Conservation (phyloP, 805 yeast genomes). For the Suhomyces pyralidae region DNA sequence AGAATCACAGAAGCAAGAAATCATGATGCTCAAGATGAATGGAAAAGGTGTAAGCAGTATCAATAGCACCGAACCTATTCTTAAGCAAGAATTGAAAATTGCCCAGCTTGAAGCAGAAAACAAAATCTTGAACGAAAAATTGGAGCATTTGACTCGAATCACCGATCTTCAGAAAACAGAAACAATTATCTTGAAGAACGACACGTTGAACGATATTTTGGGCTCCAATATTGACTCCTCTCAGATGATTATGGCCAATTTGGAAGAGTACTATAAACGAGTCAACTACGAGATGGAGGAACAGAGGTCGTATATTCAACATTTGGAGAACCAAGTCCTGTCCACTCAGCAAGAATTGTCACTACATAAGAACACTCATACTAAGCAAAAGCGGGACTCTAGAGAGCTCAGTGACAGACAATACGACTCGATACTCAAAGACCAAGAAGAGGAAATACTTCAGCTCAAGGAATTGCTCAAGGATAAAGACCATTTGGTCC, state of each 20-base stretch:
- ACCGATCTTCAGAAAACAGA: constrained; percentile 59
- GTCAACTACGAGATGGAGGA: constrained; percentile 56
- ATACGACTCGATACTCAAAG: constrained; percentile 42
- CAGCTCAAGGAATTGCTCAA: constrained; percentile 60
- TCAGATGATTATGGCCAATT: constrained; percentile 43
- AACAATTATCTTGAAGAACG: constrained; percentile 55
- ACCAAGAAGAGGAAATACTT: constrained; percentile 61
- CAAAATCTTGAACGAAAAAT: constrained; percentile 57
- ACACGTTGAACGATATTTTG: constrained; percentile 57
- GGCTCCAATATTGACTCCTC: constrained; percentile 40
- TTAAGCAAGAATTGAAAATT: constrained; percentile 4
- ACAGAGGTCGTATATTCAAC: constrained; percentile 55
- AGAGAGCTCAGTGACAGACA: constrained; percentile 12
- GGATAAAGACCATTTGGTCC: constrained; percentile 77
- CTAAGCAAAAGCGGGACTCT: constrained; percentile 3
- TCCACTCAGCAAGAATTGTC: constrained; percentile 19
- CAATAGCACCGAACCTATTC: neutral
- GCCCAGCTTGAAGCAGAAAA: constrained; percentile 56
- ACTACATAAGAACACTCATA: neutral
- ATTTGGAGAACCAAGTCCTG: constrained; percentile 52
- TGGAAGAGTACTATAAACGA: constrained; percentile 47
- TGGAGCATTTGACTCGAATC: constrained; percentile 66
- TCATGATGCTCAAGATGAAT: constrained; percentile 27
- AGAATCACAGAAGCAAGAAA: constrained; percentile 58
- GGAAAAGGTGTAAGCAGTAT: neutral